Conservation (phyloP, 768 basidiomycete genomes). For the Paxillus ammoniavirescens region DNA sequence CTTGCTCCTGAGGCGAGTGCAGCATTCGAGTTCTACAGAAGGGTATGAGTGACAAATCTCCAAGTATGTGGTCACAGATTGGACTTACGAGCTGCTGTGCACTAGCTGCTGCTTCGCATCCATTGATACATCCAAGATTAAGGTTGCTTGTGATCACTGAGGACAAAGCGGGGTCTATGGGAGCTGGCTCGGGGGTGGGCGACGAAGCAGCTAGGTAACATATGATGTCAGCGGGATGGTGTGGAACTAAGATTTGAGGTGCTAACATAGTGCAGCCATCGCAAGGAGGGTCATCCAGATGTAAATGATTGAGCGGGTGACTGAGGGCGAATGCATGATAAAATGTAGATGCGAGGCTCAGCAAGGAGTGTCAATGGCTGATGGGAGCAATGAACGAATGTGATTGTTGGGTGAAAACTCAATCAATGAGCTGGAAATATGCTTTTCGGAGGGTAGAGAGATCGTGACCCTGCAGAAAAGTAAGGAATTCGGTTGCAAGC, state of each 20-base stretch:
- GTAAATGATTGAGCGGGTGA: conserved; percentile 15
- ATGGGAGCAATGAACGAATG: background rate
- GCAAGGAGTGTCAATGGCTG: background rate
- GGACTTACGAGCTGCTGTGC: conserved; percentile 21
- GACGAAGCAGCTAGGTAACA: conserved; percentile 18
- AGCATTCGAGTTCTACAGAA: conserved; percentile 16
- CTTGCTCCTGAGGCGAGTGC: conserved; percentile 18
- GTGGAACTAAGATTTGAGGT: background rate
- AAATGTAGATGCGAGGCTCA: background rate
- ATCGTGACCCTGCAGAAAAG: background rate
- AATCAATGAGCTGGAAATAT: conserved; percentile 11
- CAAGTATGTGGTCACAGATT: background rate
- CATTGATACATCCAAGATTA: conserved; percentile 23
- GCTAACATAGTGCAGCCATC: conserved; percentile 20
- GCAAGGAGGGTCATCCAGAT: conserved; percentile 22
- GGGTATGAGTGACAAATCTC: background rate
- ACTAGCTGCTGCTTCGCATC: conserved; percentile 18
- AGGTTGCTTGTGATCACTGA: conserved; percentile 21
- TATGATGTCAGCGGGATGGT: background rate
- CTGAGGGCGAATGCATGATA: conserved; percentile 11
- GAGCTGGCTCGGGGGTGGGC: conserved; percentile 22
- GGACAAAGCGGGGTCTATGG: conserved; percentile 21
- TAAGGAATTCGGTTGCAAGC: background rate
- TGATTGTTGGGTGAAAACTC: background rate
- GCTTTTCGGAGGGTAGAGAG: background rate